Evolutionary conservation across 1,284 basidiomycete genomes (phyloP), one percentile per base, ranked within the genome.

Genomic region (Filobasidium uniguttulatum): DNA sequence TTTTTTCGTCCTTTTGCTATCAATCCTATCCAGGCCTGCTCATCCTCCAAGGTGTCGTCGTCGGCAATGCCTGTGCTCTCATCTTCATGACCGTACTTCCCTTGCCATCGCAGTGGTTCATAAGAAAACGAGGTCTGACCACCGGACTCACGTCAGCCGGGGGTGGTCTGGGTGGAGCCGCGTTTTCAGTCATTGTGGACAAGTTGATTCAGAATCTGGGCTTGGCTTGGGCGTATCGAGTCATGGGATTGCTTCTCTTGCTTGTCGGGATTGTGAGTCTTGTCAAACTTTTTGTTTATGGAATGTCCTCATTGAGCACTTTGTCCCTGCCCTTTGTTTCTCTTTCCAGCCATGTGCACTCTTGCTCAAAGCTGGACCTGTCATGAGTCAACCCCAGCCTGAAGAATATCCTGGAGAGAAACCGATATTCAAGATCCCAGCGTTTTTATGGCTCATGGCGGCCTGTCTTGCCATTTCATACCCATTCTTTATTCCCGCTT

Each of bases 401-500:
- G 19, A 17, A 5, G 20, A 30, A 19, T 25, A 15, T 14, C 12
- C n/a, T 6, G 36, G 10, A 30, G 41, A 29, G 19, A 48, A 53
- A 34, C 46, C 22, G 10, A 49, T 55, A 12, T 51, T 55, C 20
- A 43, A 44, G 10, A 52, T 49, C 7, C 46, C 46, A 5, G 31
- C 48, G 25, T 57, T 46, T 28, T 29, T 50, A 4, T 49, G 56
- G 17, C 35, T 53, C 3, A n/a, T 57, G 34, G 28, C 37, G 6
- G 49, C 56, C 1, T 57, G 56, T 40, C 53, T 54, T 19, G 44
- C 56, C 22, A 49, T 53, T 1, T 55, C 54, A 17, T 57, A 56
- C 41, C 56, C 56, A 8, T 57, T 57, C 48, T 57, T 57, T 36
- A 57, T 57, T 26, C 56, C 50, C 10, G 54, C 51, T 20, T 57